Percentiles rank a stretch among this genome's conserved stretches.
These are phyloP conservation scores for Oxyria digyna DNA, from an alignment of 148 eudicot genomes.

Conservation along the genomic window DNA sequence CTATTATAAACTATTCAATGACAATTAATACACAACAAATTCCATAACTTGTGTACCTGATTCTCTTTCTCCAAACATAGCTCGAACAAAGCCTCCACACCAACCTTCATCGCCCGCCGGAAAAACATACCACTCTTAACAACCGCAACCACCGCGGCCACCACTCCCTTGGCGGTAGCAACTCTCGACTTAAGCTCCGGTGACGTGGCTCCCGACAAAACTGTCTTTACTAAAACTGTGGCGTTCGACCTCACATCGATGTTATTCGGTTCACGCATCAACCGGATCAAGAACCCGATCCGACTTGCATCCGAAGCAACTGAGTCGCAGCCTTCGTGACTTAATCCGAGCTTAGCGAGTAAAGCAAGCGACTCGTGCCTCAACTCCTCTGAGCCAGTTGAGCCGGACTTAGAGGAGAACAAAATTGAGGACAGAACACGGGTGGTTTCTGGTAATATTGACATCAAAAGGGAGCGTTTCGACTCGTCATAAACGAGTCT, in stretches of 20 bases:
- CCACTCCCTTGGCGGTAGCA: slow-evolving; percentile 33
- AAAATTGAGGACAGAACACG: slow-evolving; percentile 14
- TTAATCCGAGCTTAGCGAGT: slow-evolving; percentile 30
- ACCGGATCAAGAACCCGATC: slow-evolving; percentile 22
- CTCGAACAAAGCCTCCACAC: slow-evolving; percentile 63
- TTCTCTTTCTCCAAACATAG: slow-evolving; percentile 56
- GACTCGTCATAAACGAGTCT: slow-evolving; percentile 66
- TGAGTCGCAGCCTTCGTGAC: slow-evolving; percentile 24
- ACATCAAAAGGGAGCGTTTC: slow-evolving; percentile 40
- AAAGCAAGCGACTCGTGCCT: slow-evolving; percentile 44
- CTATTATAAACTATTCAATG: no score
- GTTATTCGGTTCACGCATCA: slow-evolving; percentile 31
- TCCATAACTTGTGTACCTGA: no score
- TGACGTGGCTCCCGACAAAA: slow-evolving; percentile 52
- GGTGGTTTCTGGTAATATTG: slow-evolving; percentile 18
- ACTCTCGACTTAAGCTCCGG: slow-evolving; percentile 43
- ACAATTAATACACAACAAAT: no score
- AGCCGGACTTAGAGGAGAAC: slow-evolving; percentile 14
- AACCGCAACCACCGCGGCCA: slow-evolving; percentile 39
- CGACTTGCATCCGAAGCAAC: slow-evolving; percentile 30
- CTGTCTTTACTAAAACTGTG: slow-evolving; percentile 47
- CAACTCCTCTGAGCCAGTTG: slow-evolving; percentile 28
- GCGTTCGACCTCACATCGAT: slow-evolving; percentile 55
- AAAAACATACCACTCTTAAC: slow-evolving; percentile 25
- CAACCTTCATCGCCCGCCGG: slow-evolving; percentile 53